Evolutionary conservation across 768 basidiomycete genomes (phyloP).

Genomic region (Aureoboletus auriporus): DNA sequence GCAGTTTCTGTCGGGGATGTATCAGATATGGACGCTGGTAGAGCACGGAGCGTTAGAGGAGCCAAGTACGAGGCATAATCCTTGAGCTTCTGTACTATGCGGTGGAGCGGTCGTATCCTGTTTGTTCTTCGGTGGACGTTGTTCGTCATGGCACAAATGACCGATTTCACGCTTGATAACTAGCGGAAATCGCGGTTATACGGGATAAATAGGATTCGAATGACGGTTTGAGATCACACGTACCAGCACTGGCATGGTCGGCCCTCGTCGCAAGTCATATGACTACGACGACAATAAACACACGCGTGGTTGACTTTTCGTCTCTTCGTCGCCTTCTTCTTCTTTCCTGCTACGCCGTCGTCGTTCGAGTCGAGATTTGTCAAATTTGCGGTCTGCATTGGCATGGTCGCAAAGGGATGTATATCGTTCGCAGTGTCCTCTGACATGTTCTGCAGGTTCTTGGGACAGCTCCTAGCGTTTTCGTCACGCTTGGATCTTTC

Average conservation of each 20-base stretch:
- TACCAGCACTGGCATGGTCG: conserved; percentile 92
- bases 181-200: conserved; percentile 28
- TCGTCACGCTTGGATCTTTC: no score
- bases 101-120: conserved; percentile 30
- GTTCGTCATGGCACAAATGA: conserved; percentile 90
- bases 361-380: conserved; percentile 30
- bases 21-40: neutral
- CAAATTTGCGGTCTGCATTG: conserved; percentile 10
- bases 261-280: conserved; percentile 90
- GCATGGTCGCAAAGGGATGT: conserved; percentile 24
- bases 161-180: conserved; percentile 97
- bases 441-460: no score
- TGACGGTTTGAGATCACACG: conserved; percentile 28
- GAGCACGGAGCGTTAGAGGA: neutral
- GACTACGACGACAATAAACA: conserved; percentile 87
- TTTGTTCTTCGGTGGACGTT: conserved; percentile 51
- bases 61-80: conserved; percentile 23
- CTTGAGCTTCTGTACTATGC: conserved; percentile 32
- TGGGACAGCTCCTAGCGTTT: no score
- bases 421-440: neutral
- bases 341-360: conserved; percentile 32
- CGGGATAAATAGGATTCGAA: neutral
- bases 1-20: conserved; percentile 16
- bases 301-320: conserved; percentile 92
- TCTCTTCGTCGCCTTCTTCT: conserved; percentile 52